These are phyloP conservation scores for Recurvomyces mirabilis DNA, from an alignment of 495 filamentous ascomycete species.

Conservation along the genomic window DNA sequence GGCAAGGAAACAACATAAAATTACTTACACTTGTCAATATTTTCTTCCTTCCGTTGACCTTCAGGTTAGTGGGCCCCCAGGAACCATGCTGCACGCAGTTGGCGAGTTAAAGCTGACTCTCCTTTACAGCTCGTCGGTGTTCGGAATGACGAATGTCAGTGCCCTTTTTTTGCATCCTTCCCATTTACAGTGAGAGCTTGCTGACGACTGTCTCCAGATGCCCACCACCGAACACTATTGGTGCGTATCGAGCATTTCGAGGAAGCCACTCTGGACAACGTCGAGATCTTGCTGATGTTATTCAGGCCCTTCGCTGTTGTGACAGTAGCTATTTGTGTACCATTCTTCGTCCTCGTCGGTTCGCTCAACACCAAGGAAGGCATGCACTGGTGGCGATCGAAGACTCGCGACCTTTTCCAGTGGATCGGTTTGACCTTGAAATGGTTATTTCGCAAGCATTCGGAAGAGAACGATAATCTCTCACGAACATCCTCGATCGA, in stretches of 20 bases:
- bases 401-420: conserved; percentile 9
- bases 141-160: conserved; percentile 38
- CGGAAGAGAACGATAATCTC: background rate
- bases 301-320: conserved; percentile 35
- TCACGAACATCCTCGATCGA: background rate
- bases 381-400: conserved; percentile 18
- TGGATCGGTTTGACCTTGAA: background rate
- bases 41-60: conserved; percentile 39
- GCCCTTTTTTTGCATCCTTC: no score
- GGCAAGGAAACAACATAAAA: conserved; percentile 38
- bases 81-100: no score
- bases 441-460: conserved; percentile 1
- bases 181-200: no score
- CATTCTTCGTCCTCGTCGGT: conserved; percentile 36
- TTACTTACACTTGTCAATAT: conserved; percentile 39
- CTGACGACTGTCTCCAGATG: no score
- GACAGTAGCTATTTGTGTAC: conserved; percentile 33
- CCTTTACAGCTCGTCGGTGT: conserved; percentile 36
- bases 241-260: no score
- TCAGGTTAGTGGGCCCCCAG: no score
- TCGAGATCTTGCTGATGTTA: no score
- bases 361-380: conserved; percentile 30
- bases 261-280: no score
- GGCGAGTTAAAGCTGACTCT: conserved; percentile 31
- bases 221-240: conserved; percentile 24